Base-by-base conservation (phyloP, 2,329 filamentous ascomycete genomes). In the Aspergillus latus region DNA sequence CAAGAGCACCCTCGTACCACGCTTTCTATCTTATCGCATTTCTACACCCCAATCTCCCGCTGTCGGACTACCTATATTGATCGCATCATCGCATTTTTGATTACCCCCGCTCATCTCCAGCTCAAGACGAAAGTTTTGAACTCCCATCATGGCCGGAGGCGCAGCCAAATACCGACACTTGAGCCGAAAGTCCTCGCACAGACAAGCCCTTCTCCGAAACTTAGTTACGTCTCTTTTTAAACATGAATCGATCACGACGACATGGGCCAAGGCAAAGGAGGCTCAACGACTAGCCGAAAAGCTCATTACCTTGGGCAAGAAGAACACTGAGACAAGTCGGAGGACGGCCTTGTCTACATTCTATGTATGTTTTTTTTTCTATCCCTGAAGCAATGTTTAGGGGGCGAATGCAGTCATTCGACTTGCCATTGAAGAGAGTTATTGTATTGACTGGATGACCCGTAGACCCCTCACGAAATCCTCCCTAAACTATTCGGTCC, bases 191-290 rank as follows among this genome's bases (percentile, higher is more conserved):
- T 96, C 92, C 50, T 81, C 93, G 54, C 94, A 97, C 74, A 86
- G 94, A 72, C 86, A 93, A 79, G 93, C 94, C 52, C 85, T 99
- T 66, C 87, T 99, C 64, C 91, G 94, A 70, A 97, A 97, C 77
- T 82, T 99, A 59, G 92, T 97, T 73, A 96, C 93, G 64, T 94
- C 93, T 53, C 88, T 99, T 64, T 89, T 99, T 78, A 84, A 90
- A 75, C 86, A 96, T 76, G 94, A 99, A 80, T 87, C 90, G 61
- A 96, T 99, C 78, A 87, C 88, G 62, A 99, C 94, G 49, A 96
- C 94, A 77, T 97, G 89, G 83, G 87, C 88, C 73, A 97, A 97
- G 78, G 94, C 94, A 47, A 99, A 97, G 78, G 94, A 99, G 79
- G 90, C 94, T 16, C 94, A 99, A 78, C 84, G 90, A 43, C 75